Evolutionary conservation across 352 stramenopile species (phyloP), one percentile per base, ranked within the genome.

Genomic region (Pythium myriotylum): DNA sequence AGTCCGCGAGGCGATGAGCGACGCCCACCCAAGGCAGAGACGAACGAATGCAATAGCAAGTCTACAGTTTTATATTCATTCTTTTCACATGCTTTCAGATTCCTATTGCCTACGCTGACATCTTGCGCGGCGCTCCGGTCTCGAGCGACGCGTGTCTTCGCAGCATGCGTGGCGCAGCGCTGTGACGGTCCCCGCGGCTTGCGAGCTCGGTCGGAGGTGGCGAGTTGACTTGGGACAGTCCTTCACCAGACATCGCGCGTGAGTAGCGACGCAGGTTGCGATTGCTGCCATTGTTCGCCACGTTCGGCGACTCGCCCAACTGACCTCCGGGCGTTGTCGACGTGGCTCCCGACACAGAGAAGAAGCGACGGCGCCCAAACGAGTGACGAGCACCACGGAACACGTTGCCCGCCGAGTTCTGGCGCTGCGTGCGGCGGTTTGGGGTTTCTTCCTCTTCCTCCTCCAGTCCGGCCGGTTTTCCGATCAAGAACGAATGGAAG

Each of bases 351-450:
- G 55, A 48, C 19, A 65, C 62, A 4, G 79, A 89, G 17, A 84
- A 85, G 56, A 91, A 84, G 0, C 80, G 83, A 9, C 62, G 59
- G 24, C 79, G 76, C 7, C 73, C 76, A 22, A 72, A 71, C 48
- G 72, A 81, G 61, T 90, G 82, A 16, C 81, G 80, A 1, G 80
- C 77, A 9, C 69, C 80, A 2, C 76, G 80, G 67, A 91, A 91
- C 43, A 91, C 59, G 51, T 88, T 93, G 32, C 82, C 81, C 1
- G 70, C 72, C 43, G 84, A 91, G 26, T 67, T 46, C 48, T 69
- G 56, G 17, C 57, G 64, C 33, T 66, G 17, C 23, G 55, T 55
- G 24, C 39, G 49, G 14, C 41, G 39, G 2, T 39, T 37, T 8
- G 26, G 7, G 17, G 26, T 16, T n/a, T 19, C 14, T 13, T 53